Base-by-base conservation (phyloP, 2,329 filamentous ascomycete genomes). In the Penicillium italicum region DNA sequence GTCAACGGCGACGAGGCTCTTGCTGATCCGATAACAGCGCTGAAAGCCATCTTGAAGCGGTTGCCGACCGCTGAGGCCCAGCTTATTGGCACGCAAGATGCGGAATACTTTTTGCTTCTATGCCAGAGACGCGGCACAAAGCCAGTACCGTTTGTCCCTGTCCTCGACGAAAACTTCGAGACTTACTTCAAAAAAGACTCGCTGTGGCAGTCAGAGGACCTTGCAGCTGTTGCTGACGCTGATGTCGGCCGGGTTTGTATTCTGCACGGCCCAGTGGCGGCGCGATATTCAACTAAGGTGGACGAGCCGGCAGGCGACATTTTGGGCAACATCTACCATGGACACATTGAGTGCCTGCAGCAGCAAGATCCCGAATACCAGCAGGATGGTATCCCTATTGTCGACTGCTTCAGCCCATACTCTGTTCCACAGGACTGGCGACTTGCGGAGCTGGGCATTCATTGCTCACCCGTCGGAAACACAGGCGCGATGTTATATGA, bases 151-250 rank as follows among this genome's bases (percentile, higher is more conserved):
- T 97, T 97, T 70, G 90, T 97, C 24, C 93, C 93, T 3, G 82
- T 87, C 20, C 82, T 97, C 10, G 92, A 97, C 65, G 90, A 94
- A 58, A 94, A 92, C 70, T 97, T 97, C 64, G 93, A 97, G 71
- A 95, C 93, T 76, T 97, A 90, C 79, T 97, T 97, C 87, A 97
- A 97, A 84, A 97, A 97, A 79, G 93, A 97, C 73, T 97, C 93
- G 0, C 82, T 97, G 12, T 97, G 93, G 93, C 93, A 97, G 76
- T 96, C 93, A 0, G 93, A 97, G 76, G 92, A 97, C 68, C 80
- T 97, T 9, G 91, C 93, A 66, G 92, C 93, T 48, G 91, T 97
- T 46, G 90, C 96, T 58, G 92, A 82, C 64, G 91, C 96, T 75
- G 93, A 97, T 71, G 93, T 97, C 56, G 91, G 90, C 58, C 85